Evolutionary conservation across 768 basidiomycete genomes (phyloP).

Genomic region (Boletus subcaerulescens): DNA sequence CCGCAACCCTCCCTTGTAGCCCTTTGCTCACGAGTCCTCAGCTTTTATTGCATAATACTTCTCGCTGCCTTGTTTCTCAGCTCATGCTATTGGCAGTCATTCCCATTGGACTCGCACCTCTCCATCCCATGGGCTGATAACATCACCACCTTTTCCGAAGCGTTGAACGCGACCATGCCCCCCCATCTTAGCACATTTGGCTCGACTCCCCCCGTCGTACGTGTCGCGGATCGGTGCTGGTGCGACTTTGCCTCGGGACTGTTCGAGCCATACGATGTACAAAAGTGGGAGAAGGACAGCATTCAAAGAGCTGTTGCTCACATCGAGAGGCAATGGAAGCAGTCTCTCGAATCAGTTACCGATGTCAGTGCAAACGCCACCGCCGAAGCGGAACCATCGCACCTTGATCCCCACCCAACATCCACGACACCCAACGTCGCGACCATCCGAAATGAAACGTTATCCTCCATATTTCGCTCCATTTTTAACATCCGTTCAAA

Average conservation of each 20-base stretch:
- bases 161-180: slow-evolving; percentile 49
- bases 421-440: slow-evolving; percentile 3
- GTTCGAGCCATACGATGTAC: slow-evolving; percentile 76
- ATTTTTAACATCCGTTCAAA: slow-evolving; percentile 18
- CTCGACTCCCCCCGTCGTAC: slow-evolving; percentile 54
- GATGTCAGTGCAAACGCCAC: slow-evolving; percentile 29
- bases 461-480: slow-evolving; percentile 25
- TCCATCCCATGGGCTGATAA: slow-evolving; percentile 64
- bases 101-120: slow-evolving; percentile 61
- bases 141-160: slow-evolving; percentile 71
- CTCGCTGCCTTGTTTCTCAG: slow-evolving; percentile 81
- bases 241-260: slow-evolving; percentile 69
- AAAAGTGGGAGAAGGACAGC: slow-evolving; percentile 70
- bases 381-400: slow-evolving; percentile 19
- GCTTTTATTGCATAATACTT: slow-evolving; percentile 85
- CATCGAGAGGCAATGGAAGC: slow-evolving; percentile 33
- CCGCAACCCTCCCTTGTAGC: background rate
- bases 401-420: slow-evolving; percentile 12
- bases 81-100: slow-evolving; percentile 88
- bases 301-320: slow-evolving; percentile 44
- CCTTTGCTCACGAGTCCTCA: slow-evolving; percentile 29
- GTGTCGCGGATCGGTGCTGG: slow-evolving; percentile 79
- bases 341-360: slow-evolving; percentile 21
- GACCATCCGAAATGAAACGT: slow-evolving; percentile 13
- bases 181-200: slow-evolving; percentile 36